A percentile compares a stretch with the other conserved stretches of the same genome.
Evolutionary conservation across 2,329 filamentous ascomycete genomes (phyloP).

Genomic region (Fusarium neocosmosporiellum): DNA sequence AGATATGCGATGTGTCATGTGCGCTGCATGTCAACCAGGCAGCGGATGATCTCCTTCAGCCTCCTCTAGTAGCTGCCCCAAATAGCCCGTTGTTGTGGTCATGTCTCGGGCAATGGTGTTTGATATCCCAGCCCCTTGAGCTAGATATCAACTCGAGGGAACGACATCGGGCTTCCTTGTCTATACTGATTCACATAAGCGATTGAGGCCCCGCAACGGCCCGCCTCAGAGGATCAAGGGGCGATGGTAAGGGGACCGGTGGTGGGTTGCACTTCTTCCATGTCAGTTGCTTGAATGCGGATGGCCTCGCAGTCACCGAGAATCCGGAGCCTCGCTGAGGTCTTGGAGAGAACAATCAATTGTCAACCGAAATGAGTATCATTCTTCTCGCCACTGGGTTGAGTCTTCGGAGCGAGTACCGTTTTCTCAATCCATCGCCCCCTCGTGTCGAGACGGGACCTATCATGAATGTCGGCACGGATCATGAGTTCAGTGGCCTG

Average conservation of each 20-base stretch:
- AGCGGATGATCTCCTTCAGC: conserved; percentile 20
- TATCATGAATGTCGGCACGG: neutral
- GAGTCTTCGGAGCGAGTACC: neutral
- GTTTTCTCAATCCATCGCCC: neutral
- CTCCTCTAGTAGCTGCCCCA: conserved; percentile 9
- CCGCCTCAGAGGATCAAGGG: conserved; percentile 16
- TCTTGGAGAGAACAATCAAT: neutral
- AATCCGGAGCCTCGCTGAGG: conserved; percentile 11
- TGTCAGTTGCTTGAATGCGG: neutral
- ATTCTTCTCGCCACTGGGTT: conserved; percentile 20
- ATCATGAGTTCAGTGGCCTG: neutral
- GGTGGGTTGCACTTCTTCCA: conserved; percentile 1
- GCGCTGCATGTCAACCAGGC: conserved; percentile 31
- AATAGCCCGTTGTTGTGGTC: conserved; percentile 21
- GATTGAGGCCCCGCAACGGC: conserved; percentile 18
- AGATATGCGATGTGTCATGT: conserved; percentile 12
- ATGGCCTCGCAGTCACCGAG: neutral
- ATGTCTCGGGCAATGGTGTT: neutral
- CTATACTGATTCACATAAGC: conserved; percentile 10
- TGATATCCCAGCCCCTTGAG: neutral
- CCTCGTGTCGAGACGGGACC: neutral
- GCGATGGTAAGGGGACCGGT: neutral
- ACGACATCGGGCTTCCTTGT: conserved; percentile 9
- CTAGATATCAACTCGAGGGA: neutral
- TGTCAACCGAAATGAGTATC: neutral